These are phyloP conservation scores for Cucumis hystrix DNA, from an alignment of 306 rosid species.

Conservation along the genomic window DNA sequence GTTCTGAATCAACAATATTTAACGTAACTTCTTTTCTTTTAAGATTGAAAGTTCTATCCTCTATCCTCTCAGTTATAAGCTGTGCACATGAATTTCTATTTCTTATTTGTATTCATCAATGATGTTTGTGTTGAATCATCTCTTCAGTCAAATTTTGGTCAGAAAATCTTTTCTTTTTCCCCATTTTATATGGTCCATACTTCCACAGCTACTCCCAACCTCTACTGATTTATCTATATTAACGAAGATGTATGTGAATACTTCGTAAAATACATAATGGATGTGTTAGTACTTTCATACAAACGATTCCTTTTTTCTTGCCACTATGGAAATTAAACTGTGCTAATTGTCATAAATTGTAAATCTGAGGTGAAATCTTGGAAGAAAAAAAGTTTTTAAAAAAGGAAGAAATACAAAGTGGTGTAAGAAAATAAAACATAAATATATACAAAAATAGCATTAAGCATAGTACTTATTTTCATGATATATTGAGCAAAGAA, in stretches of 20 bases:
- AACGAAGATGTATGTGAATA: neutral
- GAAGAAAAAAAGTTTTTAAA: too few relatives aligned
- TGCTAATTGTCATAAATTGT: neutral
- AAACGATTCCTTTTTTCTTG: neutral
- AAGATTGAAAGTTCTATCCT: too few relatives aligned
- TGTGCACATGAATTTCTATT: too few relatives aligned
- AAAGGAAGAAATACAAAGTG: neutral
- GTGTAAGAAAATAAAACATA: neutral
- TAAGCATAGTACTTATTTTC: slow-evolving; percentile 3
- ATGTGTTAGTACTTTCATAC: neutral
- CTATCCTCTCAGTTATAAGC: too few relatives aligned
- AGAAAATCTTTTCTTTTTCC: too few relatives aligned
- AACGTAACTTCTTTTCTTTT: too few relatives aligned
- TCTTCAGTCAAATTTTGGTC: too few relatives aligned
- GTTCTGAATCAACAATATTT: too few relatives aligned
- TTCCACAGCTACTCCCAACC: neutral
- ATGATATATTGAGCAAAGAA: slow-evolving; percentile 27
- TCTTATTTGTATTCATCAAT: too few relatives aligned
- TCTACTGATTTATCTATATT: neutral
- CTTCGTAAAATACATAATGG: neutral
- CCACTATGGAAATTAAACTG: neutral
- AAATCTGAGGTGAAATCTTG: neutral
- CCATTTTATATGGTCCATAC: neutral
- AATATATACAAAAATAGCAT: neutral
- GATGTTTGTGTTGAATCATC: too few relatives aligned